Percentiles rank a stretch among this genome's conserved stretches.
phyloP scores from a whole-genome alignment of 1,284 basidiomycete genomes.

The Ceratobasidium sp. region DNA sequence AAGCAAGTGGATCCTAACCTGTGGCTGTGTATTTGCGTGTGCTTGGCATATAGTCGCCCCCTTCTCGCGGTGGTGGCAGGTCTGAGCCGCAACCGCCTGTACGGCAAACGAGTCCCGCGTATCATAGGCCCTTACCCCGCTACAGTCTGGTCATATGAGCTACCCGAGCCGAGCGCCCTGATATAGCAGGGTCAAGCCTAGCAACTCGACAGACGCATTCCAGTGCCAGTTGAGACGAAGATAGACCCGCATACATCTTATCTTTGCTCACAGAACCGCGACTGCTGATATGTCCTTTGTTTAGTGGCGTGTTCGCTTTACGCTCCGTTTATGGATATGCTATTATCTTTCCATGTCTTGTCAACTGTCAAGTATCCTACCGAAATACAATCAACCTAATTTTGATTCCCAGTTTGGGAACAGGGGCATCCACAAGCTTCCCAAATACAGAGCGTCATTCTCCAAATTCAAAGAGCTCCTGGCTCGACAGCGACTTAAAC shows the following conservation, averaged over 20 bases:
- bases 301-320: conserved; percentile 48
- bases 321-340: neutral
- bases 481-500: conserved; percentile 14
- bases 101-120: conserved; percentile 18
- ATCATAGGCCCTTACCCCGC: conserved; percentile 21
- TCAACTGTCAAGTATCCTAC: conserved; percentile 4
- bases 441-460: conserved; percentile 3
- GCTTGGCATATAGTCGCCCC: neutral
- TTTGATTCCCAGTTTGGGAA: conserved; percentile 51
- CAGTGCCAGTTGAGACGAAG: neutral
- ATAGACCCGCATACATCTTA: neutral
- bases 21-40: neutral
- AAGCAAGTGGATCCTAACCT: neutral
- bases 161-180: conserved; percentile 1
- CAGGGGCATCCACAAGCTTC: neutral
- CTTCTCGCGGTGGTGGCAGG: conserved; percentile 32
- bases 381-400: neutral
- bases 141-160: conserved; percentile 13
- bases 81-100: conserved; percentile 31
- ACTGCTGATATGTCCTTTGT: conserved; percentile 47
- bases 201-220: neutral
- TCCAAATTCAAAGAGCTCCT: conserved; percentile 5
- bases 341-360: neutral
- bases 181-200: neutral
- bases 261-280: neutral